Conservation (phyloP, 2,329 filamentous ascomycete genomes). For the Alternaria postmessia region DNA sequence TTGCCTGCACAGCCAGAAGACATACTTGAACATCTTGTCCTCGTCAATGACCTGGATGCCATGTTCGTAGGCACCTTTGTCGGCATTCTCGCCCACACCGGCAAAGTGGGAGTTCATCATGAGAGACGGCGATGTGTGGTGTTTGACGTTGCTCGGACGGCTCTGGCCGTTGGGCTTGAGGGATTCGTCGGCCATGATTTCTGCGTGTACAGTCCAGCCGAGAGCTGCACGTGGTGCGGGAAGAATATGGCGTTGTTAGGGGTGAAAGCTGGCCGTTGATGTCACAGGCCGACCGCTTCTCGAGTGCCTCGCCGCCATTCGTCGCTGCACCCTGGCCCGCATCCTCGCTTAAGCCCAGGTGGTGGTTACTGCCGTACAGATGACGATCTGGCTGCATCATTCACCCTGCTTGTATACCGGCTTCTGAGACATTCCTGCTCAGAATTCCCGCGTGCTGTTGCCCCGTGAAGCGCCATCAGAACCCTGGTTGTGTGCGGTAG, state of each 20-base stretch:
- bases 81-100: slow-evolving; percentile 69
- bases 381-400: slow-evolving; percentile 39
- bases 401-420: slow-evolving; percentile 12
- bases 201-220: slow-evolving; percentile 27
- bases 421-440: slow-evolving; percentile 6
- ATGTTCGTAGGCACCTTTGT: slow-evolving; percentile 79
- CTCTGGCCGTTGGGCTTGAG: slow-evolving; percentile 48
- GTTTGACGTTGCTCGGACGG: slow-evolving; percentile 48
- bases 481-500: not conserved
- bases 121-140: slow-evolving; percentile 54
- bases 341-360: slow-evolving; percentile 41
- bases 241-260: slow-evolving; percentile 43
- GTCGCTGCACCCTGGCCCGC: slow-evolving; percentile 34
- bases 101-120: slow-evolving; percentile 84
- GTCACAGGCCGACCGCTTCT: slow-evolving; percentile 45
- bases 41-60: slow-evolving; percentile 97
- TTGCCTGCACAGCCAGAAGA: slow-evolving; percentile 9
- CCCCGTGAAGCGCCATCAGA: slow-evolving; percentile 9
- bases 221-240: slow-evolving; percentile 39
- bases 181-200: slow-evolving; percentile 41
- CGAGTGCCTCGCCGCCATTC: slow-evolving; percentile 36
- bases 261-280: slow-evolving; percentile 47
- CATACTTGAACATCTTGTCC: slow-evolving; percentile 96
- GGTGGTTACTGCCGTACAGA: slow-evolving; percentile 35
- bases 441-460: not conserved